Percentiles rank a stretch among this genome's conserved stretches.
These are phyloP conservation scores for Mallotus nudiflorus DNA, from an alignment of 345 rosid genomes.

Conservation along the genomic window DNA sequence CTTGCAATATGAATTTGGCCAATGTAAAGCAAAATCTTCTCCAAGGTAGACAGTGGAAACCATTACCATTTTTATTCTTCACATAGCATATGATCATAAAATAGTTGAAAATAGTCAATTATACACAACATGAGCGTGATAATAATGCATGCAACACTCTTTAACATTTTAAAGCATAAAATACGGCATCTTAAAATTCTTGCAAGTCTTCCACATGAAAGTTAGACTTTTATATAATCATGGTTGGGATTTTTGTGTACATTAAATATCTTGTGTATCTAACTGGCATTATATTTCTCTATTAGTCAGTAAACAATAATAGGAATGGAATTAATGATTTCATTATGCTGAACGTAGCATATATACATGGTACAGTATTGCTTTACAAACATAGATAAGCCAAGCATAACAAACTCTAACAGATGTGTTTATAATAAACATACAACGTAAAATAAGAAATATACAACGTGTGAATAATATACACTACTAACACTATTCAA, in stretches of 20 bases:
- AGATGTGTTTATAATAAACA: too few species aligned
- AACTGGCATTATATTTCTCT: background rate
- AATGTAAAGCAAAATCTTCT: conserved; percentile 64
- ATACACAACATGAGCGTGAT: background rate
- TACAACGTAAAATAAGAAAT: too few species aligned
- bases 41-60: conserved; percentile 42
- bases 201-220: background rate
- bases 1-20: conserved; percentile 71
- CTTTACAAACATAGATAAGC: too few species aligned
- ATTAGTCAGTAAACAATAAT: too few species aligned
- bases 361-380: too few species aligned
- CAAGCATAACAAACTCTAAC: too few species aligned
- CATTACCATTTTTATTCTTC: background rate
- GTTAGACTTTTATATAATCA: background rate
- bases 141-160: background rate
- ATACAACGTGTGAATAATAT: too few species aligned
- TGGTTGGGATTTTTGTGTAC: background rate
- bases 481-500: too few species aligned
- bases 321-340: too few species aligned
- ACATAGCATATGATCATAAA: background rate
- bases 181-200: background rate
- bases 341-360: too few species aligned
- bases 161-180: too few species aligned
- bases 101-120: background rate
- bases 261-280: background rate